Base-by-base conservation (phyloP, 2,329 filamentous ascomycete genomes). In the Phaeosphaeriaceae sp. region DNA sequence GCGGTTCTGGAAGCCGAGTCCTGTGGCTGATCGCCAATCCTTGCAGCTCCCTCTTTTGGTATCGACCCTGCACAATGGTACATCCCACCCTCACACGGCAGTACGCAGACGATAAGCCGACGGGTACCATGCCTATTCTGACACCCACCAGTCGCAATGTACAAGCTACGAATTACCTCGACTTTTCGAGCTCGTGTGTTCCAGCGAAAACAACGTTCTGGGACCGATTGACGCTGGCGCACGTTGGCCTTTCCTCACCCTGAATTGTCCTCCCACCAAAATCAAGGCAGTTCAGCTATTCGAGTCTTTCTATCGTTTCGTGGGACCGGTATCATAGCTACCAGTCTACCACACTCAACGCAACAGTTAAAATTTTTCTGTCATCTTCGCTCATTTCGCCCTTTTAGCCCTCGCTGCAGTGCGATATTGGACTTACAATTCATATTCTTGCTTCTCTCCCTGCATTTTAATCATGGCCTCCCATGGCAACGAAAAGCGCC, bases 31-130 rank as follows among this genome's bases (percentile, higher is more conserved):
- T 31, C 21, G 31, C 20, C 17, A 24, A 46, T 46, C 50, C 50
- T 45, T 52, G 50, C 41, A 52, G 40, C 50, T 52, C 40, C 40
- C 36, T 42, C 36, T 44, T 51, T 19, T n/a, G 49, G 49, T 13
- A 36, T 51, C 49, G 49, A n/a, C 36, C 25, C 40, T 52, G 21
- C 24, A 25, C 41, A n/a, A 45, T 52, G 24, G 50, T 33, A 42
- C 17, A 17, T 17, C 21, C 36, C 36, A 51, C 20, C n/a, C 24
- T 45, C 46, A 33, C 50, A 52, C 46, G 46, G 24, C n/a, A 48
- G 13, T 15, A 5, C 24, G 13, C 9, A 20, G 42, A 45, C 48
- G 33, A 51, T 19, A 42, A 42, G 20, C 21, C 48, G 31, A 10
- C 40, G 48, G 48, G 22, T n/a, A 51, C 48, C 19, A 42, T 51